These are phyloP conservation scores for Peronospora destructor DNA, from an alignment of 352 stramenopile genomes.

Conservation along the genomic window DNA sequence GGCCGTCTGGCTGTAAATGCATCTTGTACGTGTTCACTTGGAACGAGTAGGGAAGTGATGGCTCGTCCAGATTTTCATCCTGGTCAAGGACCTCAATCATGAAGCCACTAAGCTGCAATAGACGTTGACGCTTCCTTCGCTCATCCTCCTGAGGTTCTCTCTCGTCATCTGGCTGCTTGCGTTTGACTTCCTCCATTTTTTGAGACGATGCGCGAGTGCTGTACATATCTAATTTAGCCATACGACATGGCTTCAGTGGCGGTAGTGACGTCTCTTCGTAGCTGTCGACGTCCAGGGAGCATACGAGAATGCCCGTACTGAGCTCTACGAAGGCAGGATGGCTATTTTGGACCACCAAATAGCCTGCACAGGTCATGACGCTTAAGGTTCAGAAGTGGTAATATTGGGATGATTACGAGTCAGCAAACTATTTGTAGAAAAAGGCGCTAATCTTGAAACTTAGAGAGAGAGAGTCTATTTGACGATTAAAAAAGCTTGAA, in stretches of 20 bases:
- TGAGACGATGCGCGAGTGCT: constrained; percentile 10
- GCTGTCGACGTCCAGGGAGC: constrained; percentile 17
- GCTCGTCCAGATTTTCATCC: constrained; percentile 34
- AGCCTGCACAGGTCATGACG: constrained; percentile 60
- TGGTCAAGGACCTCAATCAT: constrained; percentile 53
- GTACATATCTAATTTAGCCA: constrained; percentile 27
- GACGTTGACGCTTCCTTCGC: constrained; percentile 20
- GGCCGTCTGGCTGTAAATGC: constrained; percentile 23
- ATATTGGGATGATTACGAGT: neutral
- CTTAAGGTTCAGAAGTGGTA: constrained; percentile 7
- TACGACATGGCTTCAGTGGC: constrained; percentile 39
- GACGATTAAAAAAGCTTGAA: no score
- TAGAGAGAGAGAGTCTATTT: no score
- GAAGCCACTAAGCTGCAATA: constrained; percentile 56
- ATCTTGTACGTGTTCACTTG: constrained; percentile 60
- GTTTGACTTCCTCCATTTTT: constrained; percentile 26
- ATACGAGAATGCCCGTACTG: constrained; percentile 44
- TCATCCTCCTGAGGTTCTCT: constrained; percentile 17
- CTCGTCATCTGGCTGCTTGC: constrained; percentile 19
- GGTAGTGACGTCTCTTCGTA: constrained; percentile 25
- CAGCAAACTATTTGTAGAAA: constrained; percentile 2
- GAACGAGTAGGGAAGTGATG: constrained; percentile 49
- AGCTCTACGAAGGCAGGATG: constrained; percentile 56
- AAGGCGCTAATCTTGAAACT: neutral
- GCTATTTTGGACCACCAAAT: constrained; percentile 54